Conservation (phyloP, 345 rosid genomes). For the Geranium rotundifolium region DNA sequence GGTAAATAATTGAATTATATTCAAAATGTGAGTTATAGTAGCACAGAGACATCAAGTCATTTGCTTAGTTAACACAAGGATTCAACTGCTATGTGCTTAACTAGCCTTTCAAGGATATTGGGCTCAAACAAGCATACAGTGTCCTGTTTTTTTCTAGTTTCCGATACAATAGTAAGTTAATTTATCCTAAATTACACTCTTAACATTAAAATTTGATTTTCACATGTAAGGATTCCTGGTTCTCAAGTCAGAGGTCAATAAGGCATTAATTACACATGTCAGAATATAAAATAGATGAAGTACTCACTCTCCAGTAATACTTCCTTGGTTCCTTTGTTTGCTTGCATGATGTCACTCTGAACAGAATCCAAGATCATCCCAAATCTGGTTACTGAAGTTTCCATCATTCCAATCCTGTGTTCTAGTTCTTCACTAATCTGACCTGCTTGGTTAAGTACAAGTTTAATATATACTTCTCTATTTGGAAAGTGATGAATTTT, state of each 20-base stretch:
- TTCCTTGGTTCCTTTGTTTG: slow-evolving; percentile 71
- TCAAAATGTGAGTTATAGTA: neutral
- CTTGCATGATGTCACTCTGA: slow-evolving; percentile 78
- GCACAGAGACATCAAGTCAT: neutral
- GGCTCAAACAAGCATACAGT: neutral
- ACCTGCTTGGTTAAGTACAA: slow-evolving; percentile 32
- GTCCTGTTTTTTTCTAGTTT: neutral
- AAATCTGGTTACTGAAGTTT: slow-evolving; percentile 64
- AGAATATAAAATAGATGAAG: slow-evolving; percentile 5
- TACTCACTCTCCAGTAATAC: slow-evolving; percentile 52
- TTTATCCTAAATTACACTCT: neutral
- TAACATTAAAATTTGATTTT: neutral
- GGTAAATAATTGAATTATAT: neutral
- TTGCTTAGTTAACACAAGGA: neutral
- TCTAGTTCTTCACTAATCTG: slow-evolving; percentile 62
- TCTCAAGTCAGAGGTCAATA: neutral
- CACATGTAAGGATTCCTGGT: neutral
- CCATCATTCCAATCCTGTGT: slow-evolving; percentile 55
- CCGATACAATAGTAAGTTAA: neutral
- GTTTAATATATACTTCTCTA: neutral
- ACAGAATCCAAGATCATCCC: slow-evolving; percentile 72
- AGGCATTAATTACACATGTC: neutral
- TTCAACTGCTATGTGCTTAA: neutral
- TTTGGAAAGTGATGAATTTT: neutral
- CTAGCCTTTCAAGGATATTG: neutral